phyloP scores from a whole-genome alignment of 164 flowering plant genomes.

The Macadamia tetraphylla region DNA sequence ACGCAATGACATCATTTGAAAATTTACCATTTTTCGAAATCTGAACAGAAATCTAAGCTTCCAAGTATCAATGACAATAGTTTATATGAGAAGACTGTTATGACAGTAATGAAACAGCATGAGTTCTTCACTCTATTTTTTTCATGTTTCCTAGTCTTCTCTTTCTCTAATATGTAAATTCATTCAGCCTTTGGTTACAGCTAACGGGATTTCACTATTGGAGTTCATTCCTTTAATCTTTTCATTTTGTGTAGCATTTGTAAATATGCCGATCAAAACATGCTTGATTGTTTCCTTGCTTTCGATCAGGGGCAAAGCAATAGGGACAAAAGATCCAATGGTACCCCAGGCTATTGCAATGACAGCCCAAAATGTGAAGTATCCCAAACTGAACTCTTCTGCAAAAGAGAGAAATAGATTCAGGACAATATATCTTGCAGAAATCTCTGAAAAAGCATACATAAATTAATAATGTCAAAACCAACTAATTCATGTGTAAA shows the following conservation, averaged over 20 bases:
- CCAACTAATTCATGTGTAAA: not conserved
- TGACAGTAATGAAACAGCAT: not conserved
- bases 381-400: slow-evolving; percentile 73
- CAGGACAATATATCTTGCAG: not conserved
- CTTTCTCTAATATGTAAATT: slow-evolving; percentile 24
- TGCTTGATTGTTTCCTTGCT: slow-evolving; percentile 73
- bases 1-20: no score
- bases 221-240: slow-evolving; percentile 64
- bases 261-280: slow-evolving; percentile 70
- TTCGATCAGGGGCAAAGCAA: slow-evolving; percentile 68
- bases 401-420: slow-evolving; percentile 15
- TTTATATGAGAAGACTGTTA: not conserved
- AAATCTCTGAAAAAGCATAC: not conserved
- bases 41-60: no score
- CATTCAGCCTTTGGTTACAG: slow-evolving; percentile 67
- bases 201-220: slow-evolving; percentile 45
- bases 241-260: slow-evolving; percentile 71
- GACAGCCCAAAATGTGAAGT: slow-evolving; percentile 93
- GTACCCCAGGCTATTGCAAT: slow-evolving; percentile 94
- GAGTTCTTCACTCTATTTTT: slow-evolving; percentile 21
- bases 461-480: not conserved
- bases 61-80: not conserved
- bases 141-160: slow-evolving; percentile 19
- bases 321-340: slow-evolving; percentile 72
- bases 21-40: no score